Evolutionary conservation across 208 protist genomes (phyloP).

Genomic region (Angomonas desouzai): DNA sequence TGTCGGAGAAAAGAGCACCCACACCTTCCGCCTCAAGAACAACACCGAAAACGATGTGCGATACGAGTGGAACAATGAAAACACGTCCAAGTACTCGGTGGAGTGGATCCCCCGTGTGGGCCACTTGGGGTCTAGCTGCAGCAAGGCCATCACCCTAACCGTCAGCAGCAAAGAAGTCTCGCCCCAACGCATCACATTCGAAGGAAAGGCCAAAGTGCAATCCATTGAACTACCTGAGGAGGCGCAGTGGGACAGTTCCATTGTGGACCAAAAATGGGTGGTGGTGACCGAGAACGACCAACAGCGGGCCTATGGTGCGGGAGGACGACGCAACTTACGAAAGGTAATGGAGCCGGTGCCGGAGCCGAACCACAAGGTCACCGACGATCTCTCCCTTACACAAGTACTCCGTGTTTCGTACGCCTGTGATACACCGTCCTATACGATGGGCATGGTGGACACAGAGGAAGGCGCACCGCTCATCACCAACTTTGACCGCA

Average conservation of each 20-base stretch:
- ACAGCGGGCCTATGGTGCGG: conserved; percentile 10
- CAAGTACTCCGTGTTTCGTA: conserved; percentile 68
- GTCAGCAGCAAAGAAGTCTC: conserved; percentile 26
- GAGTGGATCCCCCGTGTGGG: conserved; percentile 44
- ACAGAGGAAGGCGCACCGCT: conserved; percentile 26
- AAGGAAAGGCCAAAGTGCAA: conserved; percentile 18
- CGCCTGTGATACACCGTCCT: conserved; percentile 62
- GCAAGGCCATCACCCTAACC: conserved; percentile 39
- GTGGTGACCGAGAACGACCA: conserved; percentile 31
- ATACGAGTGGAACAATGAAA: conserved; percentile 68
- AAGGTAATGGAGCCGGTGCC: conserved; percentile 73
- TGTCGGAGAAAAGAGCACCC: conserved; percentile 44
- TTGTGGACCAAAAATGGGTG: conserved; percentile 60
- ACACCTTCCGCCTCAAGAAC: conserved; percentile 84
- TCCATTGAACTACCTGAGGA: conserved; percentile 27
- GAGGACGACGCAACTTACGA: conserved; percentile 52
- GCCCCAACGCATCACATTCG: conserved; percentile 17
- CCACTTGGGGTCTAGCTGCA: conserved; percentile 49
- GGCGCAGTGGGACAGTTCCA: conserved; percentile 65
- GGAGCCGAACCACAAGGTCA: conserved; percentile 55
- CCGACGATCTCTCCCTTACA: conserved; percentile 25
- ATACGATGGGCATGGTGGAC: conserved; percentile 39
- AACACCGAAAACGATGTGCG: conserved; percentile 61
- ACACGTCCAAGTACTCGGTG: conserved; percentile 15
- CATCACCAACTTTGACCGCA: conserved; percentile 12